Evolutionary conservation across 257 asterid species (phyloP), one percentile per base, ranked within the genome.

Genomic region (Capsicum pubescens): DNA sequence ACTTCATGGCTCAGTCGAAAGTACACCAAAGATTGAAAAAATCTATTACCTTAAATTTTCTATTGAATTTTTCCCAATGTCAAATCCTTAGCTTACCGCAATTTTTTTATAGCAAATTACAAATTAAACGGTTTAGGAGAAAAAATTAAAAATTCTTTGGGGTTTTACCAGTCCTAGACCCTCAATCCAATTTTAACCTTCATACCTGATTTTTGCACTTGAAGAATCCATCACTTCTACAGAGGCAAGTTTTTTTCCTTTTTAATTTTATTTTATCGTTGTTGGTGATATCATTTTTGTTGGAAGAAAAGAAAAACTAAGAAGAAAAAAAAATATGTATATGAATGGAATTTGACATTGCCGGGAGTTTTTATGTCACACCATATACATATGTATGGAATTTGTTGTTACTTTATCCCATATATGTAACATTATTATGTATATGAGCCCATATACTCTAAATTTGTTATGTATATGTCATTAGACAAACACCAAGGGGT

Each of bases 91-190:
- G n/a, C n/a, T n/a, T 19, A 46, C 80, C 59, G 48, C n/a, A 46
- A n/a, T n/a, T 46, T 71, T 46, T 71, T 57, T 46, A 71, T 71
- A 46, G 17, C 58, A n/a, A n/a, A n/a, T n/a, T n/a, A n/a, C n/a
- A n/a, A n/a, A 71, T 36, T 71, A 46, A 46, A 70, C 87, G 68
- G 88, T 88, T 60, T 88, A 44, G n/a, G 11, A 35, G 48, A 36
- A 36, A 64, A 67, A 67, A 39, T 2, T 39, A 57, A 3, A 13
- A 14, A 69, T 8, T 16, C 8, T 69, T 21, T 50, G 57, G 44
- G 39, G 60, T 9, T 52, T 19, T 74, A 19, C 21, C 46, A 50
- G 44, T 50, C 46, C 21, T 48, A 54, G 36, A 17, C 9, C 36
- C 56, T 44, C 15, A 74, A 74, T 74, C 46, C 21, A 74, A 50